Evolutionary conservation across 495 filamentous ascomycete species (phyloP), one percentile per base, ranked within the genome.

Genomic region (Neurospora sp.): DNA sequence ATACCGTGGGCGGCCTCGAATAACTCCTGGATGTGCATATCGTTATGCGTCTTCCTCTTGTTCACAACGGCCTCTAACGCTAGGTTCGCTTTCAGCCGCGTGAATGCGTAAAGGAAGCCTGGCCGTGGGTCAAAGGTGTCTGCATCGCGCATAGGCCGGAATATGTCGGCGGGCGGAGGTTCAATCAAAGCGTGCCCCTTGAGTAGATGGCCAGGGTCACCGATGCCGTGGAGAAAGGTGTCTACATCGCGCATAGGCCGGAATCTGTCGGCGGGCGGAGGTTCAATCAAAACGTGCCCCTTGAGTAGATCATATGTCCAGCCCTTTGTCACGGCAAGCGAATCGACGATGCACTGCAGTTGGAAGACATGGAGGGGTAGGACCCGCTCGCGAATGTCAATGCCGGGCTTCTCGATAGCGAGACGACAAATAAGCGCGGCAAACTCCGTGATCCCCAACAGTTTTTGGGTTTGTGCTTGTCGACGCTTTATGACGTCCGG

Each of bases 271-370:
- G 80, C 35, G 44, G 18, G n/a, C 9, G 44, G 44, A 12, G 83
- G 82, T 53, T 74, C 71, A 9, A 46, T 71, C 2, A 83, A 38
- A 12, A 82, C 68, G 71, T 82, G 77, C 3, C 82, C 81, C 70
- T 71, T 70, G 16, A 83, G 42, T 37, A 46, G 35, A 74, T 71
- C 79, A 8, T 79, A 14, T 11, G 76, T 78, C 84, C 83, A 86
- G 6, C 84, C 84, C 12, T 79, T 81, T 35, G 82, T 82, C 3
- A 80, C 74, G 0, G 77, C 77, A 69, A 85, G 70, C 2, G 84
- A 82, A 70, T 87, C 85, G 20, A 85, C 78, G 37, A 86, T 84
- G 71, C 80, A 81, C 74, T 86, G 85, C 1, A 86, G 76, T 70
- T 85, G 78, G 71, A 86, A 85, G 8, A 86, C 80, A 73, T 83